Evolutionary conservation across 2,329 filamentous ascomycete genomes (phyloP).

Genomic region (Didymella pomorum): DNA sequence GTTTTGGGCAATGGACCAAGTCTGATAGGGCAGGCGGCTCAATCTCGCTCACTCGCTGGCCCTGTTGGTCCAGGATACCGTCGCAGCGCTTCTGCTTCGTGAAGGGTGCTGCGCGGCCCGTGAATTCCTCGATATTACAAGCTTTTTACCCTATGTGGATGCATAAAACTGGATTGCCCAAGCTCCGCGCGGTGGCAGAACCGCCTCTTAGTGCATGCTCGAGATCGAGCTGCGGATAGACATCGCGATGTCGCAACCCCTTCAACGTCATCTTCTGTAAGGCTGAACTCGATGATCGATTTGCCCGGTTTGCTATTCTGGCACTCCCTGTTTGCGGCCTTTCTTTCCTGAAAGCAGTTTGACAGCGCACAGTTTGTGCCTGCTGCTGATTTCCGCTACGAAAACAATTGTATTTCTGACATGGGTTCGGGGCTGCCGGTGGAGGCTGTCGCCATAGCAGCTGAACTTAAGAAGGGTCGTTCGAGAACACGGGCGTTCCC

Average conservation of each 20-base stretch:
- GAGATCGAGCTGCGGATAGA: conserved; percentile 40
- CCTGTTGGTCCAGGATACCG: conserved; percentile 42
- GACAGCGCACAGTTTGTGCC: conserved; percentile 18
- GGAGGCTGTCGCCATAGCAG: conserved; percentile 37
- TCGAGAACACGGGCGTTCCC: conserved; percentile 42
- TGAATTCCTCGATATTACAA: conserved; percentile 38
- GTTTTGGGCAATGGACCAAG: conserved; percentile 18
- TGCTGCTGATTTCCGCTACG: conserved; percentile 7
- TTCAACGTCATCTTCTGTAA: conserved; percentile 46
- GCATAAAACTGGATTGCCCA: conserved; percentile 43
- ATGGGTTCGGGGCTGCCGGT: conserved; percentile 36
- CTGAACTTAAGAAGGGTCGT: conserved; percentile 37
- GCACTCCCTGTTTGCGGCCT: conserved; percentile 20
- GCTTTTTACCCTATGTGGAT: conserved; percentile 37
- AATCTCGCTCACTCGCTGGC: conserved; percentile 36
- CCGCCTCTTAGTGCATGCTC: conserved; percentile 34
- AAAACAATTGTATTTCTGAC: conserved; percentile 25
- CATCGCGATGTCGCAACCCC: conserved; percentile 40
- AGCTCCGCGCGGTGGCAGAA: conserved; percentile 34
- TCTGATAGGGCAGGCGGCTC: conserved; percentile 42
- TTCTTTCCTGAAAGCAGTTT: conserved; percentile 4
- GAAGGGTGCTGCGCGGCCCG: conserved; percentile 40
- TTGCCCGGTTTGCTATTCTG: conserved; percentile 35
- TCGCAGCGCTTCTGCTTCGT: conserved; percentile 34
- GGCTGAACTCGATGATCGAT: conserved; percentile 25